These are phyloP conservation scores for Trichophyton benhamiae DNA, from an alignment of 2,329 filamentous ascomycete genomes.

Conservation along the genomic window DNA sequence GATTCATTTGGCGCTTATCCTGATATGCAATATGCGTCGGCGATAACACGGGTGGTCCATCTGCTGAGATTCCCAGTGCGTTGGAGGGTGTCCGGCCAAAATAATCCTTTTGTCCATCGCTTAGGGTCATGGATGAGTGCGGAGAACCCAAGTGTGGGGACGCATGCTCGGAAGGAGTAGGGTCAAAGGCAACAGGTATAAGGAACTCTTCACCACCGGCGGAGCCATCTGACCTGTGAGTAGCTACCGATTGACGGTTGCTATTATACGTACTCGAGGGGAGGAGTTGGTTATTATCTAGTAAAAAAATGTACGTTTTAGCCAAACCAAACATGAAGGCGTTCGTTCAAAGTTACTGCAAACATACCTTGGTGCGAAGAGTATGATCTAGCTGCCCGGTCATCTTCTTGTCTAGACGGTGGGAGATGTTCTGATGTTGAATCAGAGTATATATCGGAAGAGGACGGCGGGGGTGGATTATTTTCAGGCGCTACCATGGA, in stretches of 20 bases:
- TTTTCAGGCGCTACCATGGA: background rate
- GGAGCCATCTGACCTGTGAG: slow-evolving; percentile 43
- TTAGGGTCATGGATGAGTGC: slow-evolving; percentile 24
- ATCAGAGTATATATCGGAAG: slow-evolving; percentile 55
- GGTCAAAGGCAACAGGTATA: slow-evolving; percentile 64
- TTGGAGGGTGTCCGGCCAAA: slow-evolving; percentile 30
- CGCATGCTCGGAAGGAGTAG: slow-evolving; percentile 46
- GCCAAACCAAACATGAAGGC: background rate
- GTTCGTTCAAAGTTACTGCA: background rate
- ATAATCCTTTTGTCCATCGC: slow-evolving; percentile 42
- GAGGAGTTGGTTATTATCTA: slow-evolving; percentile 53
- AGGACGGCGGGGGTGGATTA: slow-evolving; percentile 38
- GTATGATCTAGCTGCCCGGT: slow-evolving; percentile 18
- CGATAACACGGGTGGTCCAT: slow-evolving; percentile 9
- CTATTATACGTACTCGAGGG: slow-evolving; percentile 67
- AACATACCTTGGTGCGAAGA: slow-evolving; percentile 23
- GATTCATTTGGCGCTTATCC: slow-evolving; percentile 60
- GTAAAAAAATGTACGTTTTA: slow-evolving; percentile 12
- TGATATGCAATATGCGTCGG: slow-evolving; percentile 71
- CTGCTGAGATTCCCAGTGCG: background rate
- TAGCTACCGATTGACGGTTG: slow-evolving; percentile 59
- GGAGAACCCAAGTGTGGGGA: slow-evolving; percentile 42
- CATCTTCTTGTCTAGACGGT: slow-evolving; percentile 17
- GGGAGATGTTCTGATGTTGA: slow-evolving; percentile 18
- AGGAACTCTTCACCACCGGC: slow-evolving; percentile 56